Conservation (phyloP, 2,329 filamentous ascomycete genomes). For the Tolypocladium ophioglossoides region DNA sequence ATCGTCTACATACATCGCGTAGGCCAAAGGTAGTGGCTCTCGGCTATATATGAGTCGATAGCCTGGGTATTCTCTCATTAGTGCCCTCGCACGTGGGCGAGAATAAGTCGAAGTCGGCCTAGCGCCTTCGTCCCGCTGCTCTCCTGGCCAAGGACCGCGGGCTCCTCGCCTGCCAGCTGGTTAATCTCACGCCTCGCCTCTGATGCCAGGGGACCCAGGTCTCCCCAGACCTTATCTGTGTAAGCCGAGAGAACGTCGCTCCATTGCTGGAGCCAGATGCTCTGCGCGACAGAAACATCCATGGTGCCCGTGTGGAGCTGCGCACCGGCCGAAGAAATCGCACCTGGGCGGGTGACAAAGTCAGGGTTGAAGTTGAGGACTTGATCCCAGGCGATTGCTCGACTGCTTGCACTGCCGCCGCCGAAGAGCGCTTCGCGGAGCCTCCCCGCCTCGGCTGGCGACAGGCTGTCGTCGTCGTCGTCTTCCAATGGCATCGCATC, state of each 20-base stretch:
- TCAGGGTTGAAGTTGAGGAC: conserved; percentile 41
- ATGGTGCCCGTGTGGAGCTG: conserved; percentile 26
- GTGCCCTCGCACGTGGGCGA: conserved; percentile 25
- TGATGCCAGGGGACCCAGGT: conserved; percentile 42
- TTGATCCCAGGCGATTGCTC: conserved; percentile 26
- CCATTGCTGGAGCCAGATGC: conserved; percentile 45
- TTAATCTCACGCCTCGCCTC: conserved; percentile 47
- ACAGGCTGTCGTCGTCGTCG: conserved; percentile 14
- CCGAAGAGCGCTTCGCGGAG: conserved; percentile 29
- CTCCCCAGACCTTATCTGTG: conserved; percentile 60
- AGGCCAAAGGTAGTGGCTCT: not conserved
- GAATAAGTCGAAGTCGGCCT: conserved; percentile 23
- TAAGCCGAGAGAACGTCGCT: conserved; percentile 44
- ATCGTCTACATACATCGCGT: not conserved
- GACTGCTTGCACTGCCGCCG: not conserved
- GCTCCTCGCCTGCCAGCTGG: conserved; percentile 17
- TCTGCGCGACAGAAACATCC: conserved; percentile 26
- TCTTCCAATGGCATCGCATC: conserved; percentile 10
- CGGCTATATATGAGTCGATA: not conserved
- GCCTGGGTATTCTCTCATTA: not conserved
- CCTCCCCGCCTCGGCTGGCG: conserved; percentile 17
- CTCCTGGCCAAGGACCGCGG: not conserved
- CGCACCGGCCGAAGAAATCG: conserved; percentile 7
- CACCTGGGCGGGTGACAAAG: conserved; percentile 20
- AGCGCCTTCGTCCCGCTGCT: conserved; percentile 17